Evolutionary conservation across 805 yeast genomes (phyloP), one percentile per base, ranked within the genome.

Genomic region (Candida khao-thaluensis): DNA sequence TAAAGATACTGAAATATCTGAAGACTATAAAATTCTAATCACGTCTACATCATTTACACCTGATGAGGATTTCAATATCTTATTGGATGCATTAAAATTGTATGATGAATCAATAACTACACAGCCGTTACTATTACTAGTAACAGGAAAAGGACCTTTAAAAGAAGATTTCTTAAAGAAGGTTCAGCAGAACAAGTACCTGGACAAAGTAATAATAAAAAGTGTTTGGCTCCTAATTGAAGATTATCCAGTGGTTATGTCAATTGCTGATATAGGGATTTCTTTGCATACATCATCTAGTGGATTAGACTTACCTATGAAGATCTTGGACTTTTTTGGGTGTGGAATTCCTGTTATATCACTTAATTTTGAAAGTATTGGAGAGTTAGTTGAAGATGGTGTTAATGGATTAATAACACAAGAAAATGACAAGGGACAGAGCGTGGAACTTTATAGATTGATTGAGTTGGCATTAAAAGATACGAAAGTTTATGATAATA

Each of bases 91-190:
- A 0, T 65, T 93, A 39, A 72, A 73, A 37, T 47, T 61, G 16
- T 82, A 87, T 47, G 90, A 85, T 8, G 35, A 43, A 5, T 32
- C 30, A n/a, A 42, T 47, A 1, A 22, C 24, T 21, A 47, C 72
- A 3, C 80, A 81, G 1, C 73, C 71, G 3, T 20, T 30, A n/a
- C 53, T 90, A 1, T 58, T 79, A 26, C 62, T 93, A n/a, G 82
- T 93, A n/a, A 93, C 99, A 0, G 99, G 99, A 0, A 91, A 90
- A 57, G 99, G 99, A 0, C 98, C 98, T 0, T 57, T 85, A 61
- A 79, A 79, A 48, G 58, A 62, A 2, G 63, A 74, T 15, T 84
- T 82, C 50, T 54, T 76, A 20, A 43, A 53, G 2, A 57, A 66
- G 17, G 83, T 85, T 2, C 51, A 64, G n/a, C 50, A 56, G 7